Percentiles rank a stretch among this genome's conserved stretches.
Conservation (phyloP, 179 eudicot species). For the Vitellaria paradoxa region DNA sequence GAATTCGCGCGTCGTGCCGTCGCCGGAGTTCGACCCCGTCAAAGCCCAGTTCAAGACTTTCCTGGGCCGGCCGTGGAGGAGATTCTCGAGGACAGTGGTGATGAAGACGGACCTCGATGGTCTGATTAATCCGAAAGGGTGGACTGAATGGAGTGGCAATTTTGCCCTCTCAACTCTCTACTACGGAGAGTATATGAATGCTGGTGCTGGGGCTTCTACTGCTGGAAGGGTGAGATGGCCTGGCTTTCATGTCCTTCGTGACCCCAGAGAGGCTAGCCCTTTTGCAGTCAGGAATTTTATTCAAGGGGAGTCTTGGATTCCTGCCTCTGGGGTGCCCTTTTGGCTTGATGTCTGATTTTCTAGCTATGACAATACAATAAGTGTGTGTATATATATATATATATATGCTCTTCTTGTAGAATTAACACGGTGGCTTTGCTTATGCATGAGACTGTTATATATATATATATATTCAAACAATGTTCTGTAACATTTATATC, state of each 20-base stretch:
- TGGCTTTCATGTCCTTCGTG: constrained; percentile 55
- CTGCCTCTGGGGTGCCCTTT: constrained; percentile 37
- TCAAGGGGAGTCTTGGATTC: constrained; percentile 54
- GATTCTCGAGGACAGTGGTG: constrained; percentile 35
- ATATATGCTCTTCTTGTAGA: too few species aligned
- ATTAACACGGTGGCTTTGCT: too few species aligned
- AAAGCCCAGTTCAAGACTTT: constrained; percentile 31
- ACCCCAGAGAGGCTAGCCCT: constrained; percentile 32
- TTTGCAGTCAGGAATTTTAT: constrained; percentile 52
- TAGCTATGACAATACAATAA: not conserved
- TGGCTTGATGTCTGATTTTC: constrained; percentile 22
- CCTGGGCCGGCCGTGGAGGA: constrained; percentile 42
- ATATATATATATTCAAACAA: too few species aligned
- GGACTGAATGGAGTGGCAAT: constrained; percentile 38
- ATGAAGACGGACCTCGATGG: constrained; percentile 34
- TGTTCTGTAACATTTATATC: too few species aligned
- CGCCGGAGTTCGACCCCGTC: constrained; percentile 28
- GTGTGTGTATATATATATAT: too few species aligned
- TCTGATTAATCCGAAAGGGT: constrained; percentile 33
- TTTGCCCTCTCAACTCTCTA: constrained; percentile 31
- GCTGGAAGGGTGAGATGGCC: constrained; percentile 49
- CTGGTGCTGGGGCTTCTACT: constrained; percentile 31
- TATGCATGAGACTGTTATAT: too few species aligned
- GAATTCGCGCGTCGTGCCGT: constrained; percentile 36
- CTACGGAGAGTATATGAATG: constrained; percentile 38